Base-by-base conservation (phyloP, 1,284 basidiomycete species). In the Dichomitus squalens region DNA sequence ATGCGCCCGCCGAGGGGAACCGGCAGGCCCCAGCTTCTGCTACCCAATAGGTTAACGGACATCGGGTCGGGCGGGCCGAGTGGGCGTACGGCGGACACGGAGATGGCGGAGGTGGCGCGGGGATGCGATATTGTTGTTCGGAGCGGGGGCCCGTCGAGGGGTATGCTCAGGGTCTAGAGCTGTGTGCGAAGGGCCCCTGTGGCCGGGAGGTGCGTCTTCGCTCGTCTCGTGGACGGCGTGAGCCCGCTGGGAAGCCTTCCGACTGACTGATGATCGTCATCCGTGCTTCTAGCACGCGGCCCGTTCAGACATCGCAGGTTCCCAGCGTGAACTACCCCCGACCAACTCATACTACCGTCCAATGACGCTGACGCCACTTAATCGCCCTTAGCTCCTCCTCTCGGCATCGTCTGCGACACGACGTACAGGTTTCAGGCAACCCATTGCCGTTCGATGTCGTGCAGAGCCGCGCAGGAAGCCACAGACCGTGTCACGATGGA, bases 221-320 rank as follows among this genome's bases (percentile, higher is more conserved):
- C n/a, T 12, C 21, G 21, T n/a, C 27, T 33, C n/a, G 43, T 46
- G 43, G 7, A 31, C 29, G 43, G 25, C n/a, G 12, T n/a, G 27
- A 27, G n/a, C n/a, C 20, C n/a, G 41, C 14, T 27, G 21, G 25
- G 41, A 27, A 46, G 43, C 38, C 38, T 41, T 23, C 29, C 25
- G 23, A 16, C 12, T 47, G 18, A 20, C 20, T 39, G 50, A 31
- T 34, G 41, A 52, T 36, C 51, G 40, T n/a, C n/a, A 9, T 31
- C 29, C n/a, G 29, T 31, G 48, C 53, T 44, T 55, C 53, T 50
- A 49, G 38, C 27, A 34, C 33, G 21, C 38, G n/a, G n/a, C n/a
- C n/a, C n/a, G n/a, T n/a, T n/a, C n/a, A n/a, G 29, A 31, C 29
- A 31, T 31, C 6, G 29, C 29, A 11, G 6, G 29, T 31, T 11